A percentile compares a stretch with the other conserved stretches of the same genome.
Conservation (phyloP, 179 eudicot species). For the Patellifolia procumbens region DNA sequence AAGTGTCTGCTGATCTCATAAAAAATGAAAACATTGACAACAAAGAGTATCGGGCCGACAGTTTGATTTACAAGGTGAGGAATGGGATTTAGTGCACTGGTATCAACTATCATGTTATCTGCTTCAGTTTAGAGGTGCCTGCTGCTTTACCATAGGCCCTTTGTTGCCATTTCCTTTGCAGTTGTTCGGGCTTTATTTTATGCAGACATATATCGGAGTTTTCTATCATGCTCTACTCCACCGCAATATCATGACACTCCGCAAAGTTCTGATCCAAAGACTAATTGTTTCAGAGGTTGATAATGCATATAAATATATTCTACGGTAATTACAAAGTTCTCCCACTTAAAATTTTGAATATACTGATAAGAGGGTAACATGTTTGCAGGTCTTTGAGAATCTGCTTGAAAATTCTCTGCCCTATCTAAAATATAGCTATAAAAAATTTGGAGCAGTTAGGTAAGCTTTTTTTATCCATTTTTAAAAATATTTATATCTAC, state of each 20-base stretch:
- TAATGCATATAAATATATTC: background rate
- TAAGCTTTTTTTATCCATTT: constrained; percentile 29
- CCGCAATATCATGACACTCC: constrained; percentile 81
- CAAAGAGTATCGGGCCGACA: constrained; percentile 73
- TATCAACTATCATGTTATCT: background rate
- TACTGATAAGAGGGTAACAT: constrained; percentile 11
- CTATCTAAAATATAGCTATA: constrained; percentile 70
- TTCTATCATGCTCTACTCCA: constrained; percentile 88
- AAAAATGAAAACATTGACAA: constrained; percentile 62
- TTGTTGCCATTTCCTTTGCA: constrained; percentile 34
- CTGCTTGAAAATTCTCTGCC: constrained; percentile 78
- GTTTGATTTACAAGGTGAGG: constrained; percentile 88
- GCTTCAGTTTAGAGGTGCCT: background rate
- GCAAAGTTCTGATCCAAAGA: constrained; percentile 83
- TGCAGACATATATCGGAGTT: constrained; percentile 96
- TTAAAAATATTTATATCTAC: background rate
- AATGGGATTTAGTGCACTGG: background rate
- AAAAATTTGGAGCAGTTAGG: constrained; percentile 73
- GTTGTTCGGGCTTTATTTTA: constrained; percentile 92
- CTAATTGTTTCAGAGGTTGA: constrained; percentile 80
- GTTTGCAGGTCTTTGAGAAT: constrained; percentile 75
- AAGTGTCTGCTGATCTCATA: constrained; percentile 76
- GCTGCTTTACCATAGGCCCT: background rate
- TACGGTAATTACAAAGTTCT: background rate
- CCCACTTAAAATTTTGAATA: background rate